Conservation (phyloP, 2,329 filamentous ascomycete genomes). For the Hymenoscyphus albidus region DNA sequence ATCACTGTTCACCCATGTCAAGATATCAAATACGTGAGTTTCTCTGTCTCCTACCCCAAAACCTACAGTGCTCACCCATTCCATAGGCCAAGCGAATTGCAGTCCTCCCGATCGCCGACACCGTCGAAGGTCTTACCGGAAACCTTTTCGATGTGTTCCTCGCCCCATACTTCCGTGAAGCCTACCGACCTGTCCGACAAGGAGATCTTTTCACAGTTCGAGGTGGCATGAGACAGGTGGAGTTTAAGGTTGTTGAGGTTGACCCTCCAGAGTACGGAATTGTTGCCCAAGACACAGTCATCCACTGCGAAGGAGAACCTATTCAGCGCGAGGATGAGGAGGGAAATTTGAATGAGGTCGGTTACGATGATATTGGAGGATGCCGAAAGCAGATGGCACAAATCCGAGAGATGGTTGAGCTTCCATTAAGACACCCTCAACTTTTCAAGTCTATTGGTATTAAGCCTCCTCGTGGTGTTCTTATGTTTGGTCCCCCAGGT, state of each 20-base stretch:
- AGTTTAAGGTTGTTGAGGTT: conserved; percentile 99
- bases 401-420: conserved; percentile 96
- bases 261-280: conserved; percentile 98
- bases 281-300: conserved; percentile 96
- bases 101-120: conserved; percentile 96
- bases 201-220: conserved; percentile 96
- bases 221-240: conserved; percentile 97
- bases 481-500: conserved; percentile 94
- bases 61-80: conserved; percentile 24
- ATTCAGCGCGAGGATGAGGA: conserved; percentile 99
- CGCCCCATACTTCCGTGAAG: conserved; percentile 98
- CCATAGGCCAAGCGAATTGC: conserved; percentile 93
- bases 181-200: conserved; percentile 94
- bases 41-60: background rate
- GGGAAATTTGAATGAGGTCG: conserved; percentile 98
- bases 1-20: conserved; percentile 96
- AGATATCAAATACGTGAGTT: conserved; percentile 98
- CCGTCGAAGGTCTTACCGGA: conserved; percentile 93
- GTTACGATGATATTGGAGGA: conserved; percentile 98
- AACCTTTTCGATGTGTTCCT: conserved; percentile 99
- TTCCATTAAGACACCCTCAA: conserved; percentile 93
- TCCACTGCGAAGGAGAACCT: conserved; percentile 95
- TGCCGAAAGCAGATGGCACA: conserved; percentile 99
- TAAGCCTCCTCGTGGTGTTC: conserved; percentile 96
- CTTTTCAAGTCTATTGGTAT: conserved; percentile 99